These are phyloP conservation scores for Ceratocystis diversiconidia DNA, from an alignment of 2,329 filamentous ascomycete genomes.

Conservation along the genomic window DNA sequence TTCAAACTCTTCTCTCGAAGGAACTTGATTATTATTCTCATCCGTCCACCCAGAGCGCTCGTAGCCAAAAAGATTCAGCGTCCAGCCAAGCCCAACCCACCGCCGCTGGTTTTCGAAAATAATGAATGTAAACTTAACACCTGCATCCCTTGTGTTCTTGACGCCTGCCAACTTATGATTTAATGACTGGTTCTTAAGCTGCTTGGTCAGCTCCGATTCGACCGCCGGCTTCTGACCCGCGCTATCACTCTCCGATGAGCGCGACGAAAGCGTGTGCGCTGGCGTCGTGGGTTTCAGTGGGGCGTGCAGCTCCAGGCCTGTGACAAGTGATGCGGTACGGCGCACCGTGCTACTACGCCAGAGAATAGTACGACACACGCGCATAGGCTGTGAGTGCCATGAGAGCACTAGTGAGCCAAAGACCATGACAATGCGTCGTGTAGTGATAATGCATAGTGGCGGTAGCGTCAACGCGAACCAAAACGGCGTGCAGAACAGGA, in stretches of 20 bases:
- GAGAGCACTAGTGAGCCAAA: constrained; percentile 77
- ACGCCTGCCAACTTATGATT: constrained; percentile 1
- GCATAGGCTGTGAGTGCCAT: constrained; percentile 79
- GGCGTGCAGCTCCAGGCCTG: constrained; percentile 60
- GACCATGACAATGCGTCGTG: constrained; percentile 67
- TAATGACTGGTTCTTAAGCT: constrained; percentile 25
- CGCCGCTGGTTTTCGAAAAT: constrained; percentile 92
- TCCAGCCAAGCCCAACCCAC: constrained; percentile 94
- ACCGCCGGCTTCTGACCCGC: constrained; percentile 16
- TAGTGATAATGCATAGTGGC: constrained; percentile 73
- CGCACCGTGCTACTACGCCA: constrained; percentile 77
- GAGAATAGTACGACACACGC: constrained; percentile 71
- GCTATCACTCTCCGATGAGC: constrained; percentile 22
- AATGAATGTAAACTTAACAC: constrained; percentile 91
- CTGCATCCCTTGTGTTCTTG: constrained; percentile 42
- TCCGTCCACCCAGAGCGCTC: constrained; percentile 90
- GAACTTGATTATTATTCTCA: constrained; percentile 74
- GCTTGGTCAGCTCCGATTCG: constrained; percentile 36
- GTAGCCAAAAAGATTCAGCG: constrained; percentile 75
- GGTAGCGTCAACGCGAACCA: constrained; percentile 76
- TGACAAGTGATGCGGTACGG: constrained; percentile 54
- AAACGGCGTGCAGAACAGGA: constrained; percentile 72
- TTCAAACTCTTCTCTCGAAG: constrained; percentile 56
- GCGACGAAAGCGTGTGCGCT: constrained; percentile 15
- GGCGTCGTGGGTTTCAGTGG: constrained; percentile 26